Evolutionary conservation across 106 monocot genomes (phyloP).

Genomic region (Dioscorea alata): DNA sequence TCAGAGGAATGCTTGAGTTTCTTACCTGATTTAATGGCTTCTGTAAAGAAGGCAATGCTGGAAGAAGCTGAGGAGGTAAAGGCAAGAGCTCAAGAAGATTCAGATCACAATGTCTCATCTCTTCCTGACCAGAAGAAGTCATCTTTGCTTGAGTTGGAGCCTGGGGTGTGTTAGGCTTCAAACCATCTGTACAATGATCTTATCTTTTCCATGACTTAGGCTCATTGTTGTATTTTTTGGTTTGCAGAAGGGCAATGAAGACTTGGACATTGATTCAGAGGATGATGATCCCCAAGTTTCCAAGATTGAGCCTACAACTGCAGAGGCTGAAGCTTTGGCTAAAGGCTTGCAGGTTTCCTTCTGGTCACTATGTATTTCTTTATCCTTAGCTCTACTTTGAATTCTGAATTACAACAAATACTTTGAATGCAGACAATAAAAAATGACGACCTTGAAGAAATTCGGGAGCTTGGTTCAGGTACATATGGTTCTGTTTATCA

Average conservation of each 20-base stretch:
- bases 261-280: constrained; percentile 36
- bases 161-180: constrained; percentile 29
- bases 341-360: constrained; percentile 81
- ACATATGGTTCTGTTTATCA: constrained; percentile 87
- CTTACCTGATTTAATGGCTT: constrained; percentile 43
- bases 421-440: constrained; percentile 67
- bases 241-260: constrained; percentile 47
- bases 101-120: constrained; percentile 2
- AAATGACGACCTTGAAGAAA: constrained; percentile 88
- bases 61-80: constrained; percentile 39
- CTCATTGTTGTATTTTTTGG: not conserved
- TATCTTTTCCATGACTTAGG: not conserved
- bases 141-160: constrained; percentile 17
- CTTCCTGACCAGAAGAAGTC: constrained; percentile 18
- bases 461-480: constrained; percentile 79
- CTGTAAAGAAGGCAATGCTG: constrained; percentile 42
- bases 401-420: not conserved
- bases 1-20: constrained; percentile 23
- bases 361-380: not conserved
- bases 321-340: constrained; percentile 75
- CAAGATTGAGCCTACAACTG: constrained; percentile 71
- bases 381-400: not conserved
- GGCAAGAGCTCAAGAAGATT: constrained; percentile 19
- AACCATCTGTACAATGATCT: not conserved
- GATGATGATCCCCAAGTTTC: constrained; percentile 33